A percentile compares a stretch with the other conserved stretches of the same genome.
Evolutionary conservation across 108 stramenopile species (phyloP).

Genomic region (Skeletonema tropicum): DNA sequence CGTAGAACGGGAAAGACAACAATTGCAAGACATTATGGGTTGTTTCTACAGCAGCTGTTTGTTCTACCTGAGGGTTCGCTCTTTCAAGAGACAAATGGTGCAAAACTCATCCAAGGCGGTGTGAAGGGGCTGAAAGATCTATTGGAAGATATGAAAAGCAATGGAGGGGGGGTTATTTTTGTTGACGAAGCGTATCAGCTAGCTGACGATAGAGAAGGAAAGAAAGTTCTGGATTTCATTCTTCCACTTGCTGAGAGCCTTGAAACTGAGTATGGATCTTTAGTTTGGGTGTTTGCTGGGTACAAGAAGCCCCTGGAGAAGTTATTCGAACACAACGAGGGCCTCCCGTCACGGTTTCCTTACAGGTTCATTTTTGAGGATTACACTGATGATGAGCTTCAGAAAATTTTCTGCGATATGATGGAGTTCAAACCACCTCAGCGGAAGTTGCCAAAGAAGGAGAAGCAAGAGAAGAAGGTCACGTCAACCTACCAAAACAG

Average conservation of each 20-base stretch:
- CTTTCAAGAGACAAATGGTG: conserved; percentile 52
- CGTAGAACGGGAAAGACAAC: conserved; percentile 78
- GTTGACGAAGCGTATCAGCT: conserved; percentile 70
- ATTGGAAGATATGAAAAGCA: conserved; percentile 66
- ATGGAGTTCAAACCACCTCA: conserved; percentile 14
- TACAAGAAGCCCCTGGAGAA: conserved; percentile 25
- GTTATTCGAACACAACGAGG: conserved; percentile 23
- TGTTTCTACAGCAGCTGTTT: conserved; percentile 62
- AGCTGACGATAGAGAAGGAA: conserved; percentile 15
- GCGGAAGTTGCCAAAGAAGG: background rate
- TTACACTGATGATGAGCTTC: conserved; percentile 25
- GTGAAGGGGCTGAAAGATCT: conserved; percentile 47
- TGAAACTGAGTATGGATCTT: conserved; percentile 13
- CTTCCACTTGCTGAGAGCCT: conserved; percentile 21
- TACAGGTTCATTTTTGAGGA: conserved; percentile 28
- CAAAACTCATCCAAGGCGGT: conserved; percentile 16
- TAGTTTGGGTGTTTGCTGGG: conserved; percentile 34
- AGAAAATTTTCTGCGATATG: conserved; percentile 27
- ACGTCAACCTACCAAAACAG: background rate
- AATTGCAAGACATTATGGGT: conserved; percentile 55
- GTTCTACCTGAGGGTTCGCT: conserved; percentile 59
- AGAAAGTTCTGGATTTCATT: conserved; percentile 23
- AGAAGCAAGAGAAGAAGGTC: background rate
- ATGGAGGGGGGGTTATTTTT: conserved; percentile 77
- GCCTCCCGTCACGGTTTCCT: conserved; percentile 26